phyloP scores from a whole-genome alignment of 2,329 filamentous ascomycete species.

The Raffaelea arxii region DNA sequence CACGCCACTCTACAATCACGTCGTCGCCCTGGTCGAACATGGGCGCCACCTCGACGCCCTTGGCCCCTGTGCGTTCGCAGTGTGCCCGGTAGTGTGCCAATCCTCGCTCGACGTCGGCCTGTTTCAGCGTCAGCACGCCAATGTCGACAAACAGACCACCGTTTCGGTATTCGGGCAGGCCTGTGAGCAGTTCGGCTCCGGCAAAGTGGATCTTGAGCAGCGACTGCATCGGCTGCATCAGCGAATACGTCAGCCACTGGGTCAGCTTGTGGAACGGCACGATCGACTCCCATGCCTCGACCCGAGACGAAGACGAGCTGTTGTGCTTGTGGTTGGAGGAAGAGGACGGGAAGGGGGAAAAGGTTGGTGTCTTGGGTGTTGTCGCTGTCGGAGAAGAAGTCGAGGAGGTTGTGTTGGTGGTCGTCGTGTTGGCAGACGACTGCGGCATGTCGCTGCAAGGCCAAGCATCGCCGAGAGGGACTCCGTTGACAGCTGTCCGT shows the following conservation, averaged over 20 bases:
- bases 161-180: constrained; percentile 85
- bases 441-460: constrained; percentile 73
- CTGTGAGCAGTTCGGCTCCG: constrained; percentile 69
- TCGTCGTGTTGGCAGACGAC: constrained; percentile 6
- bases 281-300: constrained; percentile 67
- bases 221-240: constrained; percentile 56
- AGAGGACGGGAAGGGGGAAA: constrained; percentile 35
- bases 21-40: constrained; percentile 52
- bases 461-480: constrained; percentile 90
- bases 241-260: constrained; percentile 88
- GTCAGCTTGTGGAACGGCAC: constrained; percentile 63
- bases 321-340: background rate
- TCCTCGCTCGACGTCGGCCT: constrained; percentile 31
- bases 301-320: constrained; percentile 14
- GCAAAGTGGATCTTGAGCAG: constrained; percentile 41
- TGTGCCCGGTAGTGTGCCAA: constrained; percentile 47
- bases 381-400: background rate
- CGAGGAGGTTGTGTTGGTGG: background rate
- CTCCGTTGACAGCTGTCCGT: constrained; percentile 76
- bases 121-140: constrained; percentile 56
- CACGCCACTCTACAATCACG: constrained; percentile 57
- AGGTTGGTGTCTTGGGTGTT: constrained; percentile 37
- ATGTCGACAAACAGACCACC: constrained; percentile 81
- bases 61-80: constrained; percentile 60
- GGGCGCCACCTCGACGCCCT: constrained; percentile 43